Percentiles rank a stretch among this genome's conserved stretches.
Evolutionary conservation across 2,329 filamentous ascomycete species (phyloP).

Genomic region (Aspergillus alliaceus): DNA sequence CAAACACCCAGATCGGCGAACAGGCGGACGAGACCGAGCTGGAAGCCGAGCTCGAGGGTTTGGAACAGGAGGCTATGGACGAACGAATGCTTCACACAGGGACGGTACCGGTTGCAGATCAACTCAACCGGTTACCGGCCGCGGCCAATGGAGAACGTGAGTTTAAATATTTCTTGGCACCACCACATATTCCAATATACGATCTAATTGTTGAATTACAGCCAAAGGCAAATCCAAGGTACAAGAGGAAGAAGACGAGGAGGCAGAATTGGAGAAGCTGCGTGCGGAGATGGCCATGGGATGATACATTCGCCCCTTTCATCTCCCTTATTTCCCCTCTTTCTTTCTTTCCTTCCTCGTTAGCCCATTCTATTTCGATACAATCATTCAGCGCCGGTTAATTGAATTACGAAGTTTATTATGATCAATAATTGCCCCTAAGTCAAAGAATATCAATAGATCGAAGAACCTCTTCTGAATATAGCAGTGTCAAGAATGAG

Average conservation of each 20-base stretch:
- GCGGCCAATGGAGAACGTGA: conserved; percentile 74
- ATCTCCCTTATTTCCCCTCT: background rate
- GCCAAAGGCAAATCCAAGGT: conserved; percentile 50
- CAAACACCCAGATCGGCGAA: conserved; percentile 65
- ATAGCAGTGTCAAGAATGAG: background rate
- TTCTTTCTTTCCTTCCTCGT: background rate
- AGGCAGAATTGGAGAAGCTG: conserved; percentile 87
- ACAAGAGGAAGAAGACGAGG: conserved; percentile 85
- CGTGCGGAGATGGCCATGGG: conserved; percentile 98
- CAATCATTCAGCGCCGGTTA: background rate
- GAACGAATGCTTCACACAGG: conserved; percentile 91
- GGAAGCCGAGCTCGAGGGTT: conserved; percentile 76
- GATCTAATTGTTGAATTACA: conserved; percentile 19
- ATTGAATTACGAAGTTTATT: background rate
- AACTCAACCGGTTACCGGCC: conserved; percentile 73
- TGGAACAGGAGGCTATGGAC: conserved; percentile 92
- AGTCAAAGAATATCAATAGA: background rate
- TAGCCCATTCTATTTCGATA: background rate
- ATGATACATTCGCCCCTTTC: conserved; percentile 17
- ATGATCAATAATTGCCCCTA: background rate
- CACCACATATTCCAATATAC: too few relatives aligned
- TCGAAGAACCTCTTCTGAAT: too few relatives aligned
- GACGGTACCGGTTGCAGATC: conserved; percentile 76
- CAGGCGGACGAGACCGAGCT: conserved; percentile 82
- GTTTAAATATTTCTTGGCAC: conserved; percentile 35